Base-by-base conservation (phyloP, 495 filamentous ascomycete genomes). In the Hypoxylon crocopeplum region DNA sequence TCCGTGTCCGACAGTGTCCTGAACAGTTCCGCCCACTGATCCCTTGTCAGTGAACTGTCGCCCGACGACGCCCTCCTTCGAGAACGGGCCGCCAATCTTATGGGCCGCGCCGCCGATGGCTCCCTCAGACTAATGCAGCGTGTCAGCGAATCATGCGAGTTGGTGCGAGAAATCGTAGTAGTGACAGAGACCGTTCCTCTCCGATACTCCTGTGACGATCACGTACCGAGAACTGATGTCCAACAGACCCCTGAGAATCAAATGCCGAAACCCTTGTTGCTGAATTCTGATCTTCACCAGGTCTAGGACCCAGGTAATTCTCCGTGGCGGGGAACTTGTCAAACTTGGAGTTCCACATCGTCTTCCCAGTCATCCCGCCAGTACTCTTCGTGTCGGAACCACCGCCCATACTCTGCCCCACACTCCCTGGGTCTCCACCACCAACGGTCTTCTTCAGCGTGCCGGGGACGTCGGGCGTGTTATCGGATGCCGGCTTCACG, bases 41-140 rank as follows among this genome's bases (percentile, higher is more conserved):
- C 75, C 77, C 36, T 76, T 66, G 5, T 71, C 66, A 7, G 79
- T 79, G 51, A 82, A 84, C 60, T 81, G 79, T 25, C 69, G 74
- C 20, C 80, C 81, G 40, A 84, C 72, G 16, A 63, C 36, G 7
- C 80, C 79, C 8, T 77, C 73, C 47, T 76, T 77, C 29, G 59
- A 76, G 37, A 85, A 70, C 0, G 81, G 81, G 0, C 83, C 84
- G n/a, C 83, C 82, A 6, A 86, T 52, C 29, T 68, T 75, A 45
- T 86, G 71, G 5, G 76, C 79, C 5, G 73, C 73, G 24, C 79
- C 74, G 12, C 83, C 80, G 27, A 86, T 72, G 0, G 72, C 69
- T 19, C 84, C 82, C 11, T 84, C 74, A 10, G 77, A 59, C 74
- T 77, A 62, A 46, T 15, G 33, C 34, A 3, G 22, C 3, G 5